Base-by-base conservation (phyloP, 495 filamentous ascomycete genomes). In the Penicillium pancosmium region DNA sequence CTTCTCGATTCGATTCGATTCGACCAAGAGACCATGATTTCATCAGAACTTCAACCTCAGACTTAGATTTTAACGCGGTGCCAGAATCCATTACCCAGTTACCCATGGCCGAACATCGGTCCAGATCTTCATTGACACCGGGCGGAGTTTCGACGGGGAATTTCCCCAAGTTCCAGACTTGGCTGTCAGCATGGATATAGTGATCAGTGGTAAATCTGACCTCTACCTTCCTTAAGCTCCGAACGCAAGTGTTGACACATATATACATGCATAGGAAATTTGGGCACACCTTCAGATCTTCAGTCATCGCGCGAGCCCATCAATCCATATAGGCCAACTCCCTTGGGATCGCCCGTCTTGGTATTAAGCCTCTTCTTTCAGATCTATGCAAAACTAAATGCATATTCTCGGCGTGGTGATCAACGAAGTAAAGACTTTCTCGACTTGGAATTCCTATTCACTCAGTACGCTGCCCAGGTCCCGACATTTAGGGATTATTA, bases 141-240 rank as follows among this genome's bases (percentile, higher is more conserved):
- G 63, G 10, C 63, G 50, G 27, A 66, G 53, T 13, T 50, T 62
- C 25, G 63, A 66, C 36, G 53, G 38, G 33, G 63, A 66, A 25
- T 66, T 66, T 33, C 59, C 63, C 11, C 56, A 66, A 27, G 59
- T 66, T 16, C 59, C 63, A 4, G 63, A 66, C 46, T 44, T 66
- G 53, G 63, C 63, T 15, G 63, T 66, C 48, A 66, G 63, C 44
- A 66, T 66, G 63, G 63, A 66, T 33, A 61, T 66, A 12, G 63
- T 66, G 13, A 66, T 66, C 12, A 66, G 63, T 55, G 63, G 63
- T 66, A 41, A 59, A 58, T 50, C 25, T 51, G 48, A 13, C 35
- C 5, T 15, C 34, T 23, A 40, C 21, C 31, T 48, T 33, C 5
- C 33, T 33, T 50, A 11, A 31, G 23, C 16, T 41, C 25, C 35